Evolutionary conservation across 2,329 filamentous ascomycete species (phyloP).

Genomic region (Rhynchosporium secalis): DNA sequence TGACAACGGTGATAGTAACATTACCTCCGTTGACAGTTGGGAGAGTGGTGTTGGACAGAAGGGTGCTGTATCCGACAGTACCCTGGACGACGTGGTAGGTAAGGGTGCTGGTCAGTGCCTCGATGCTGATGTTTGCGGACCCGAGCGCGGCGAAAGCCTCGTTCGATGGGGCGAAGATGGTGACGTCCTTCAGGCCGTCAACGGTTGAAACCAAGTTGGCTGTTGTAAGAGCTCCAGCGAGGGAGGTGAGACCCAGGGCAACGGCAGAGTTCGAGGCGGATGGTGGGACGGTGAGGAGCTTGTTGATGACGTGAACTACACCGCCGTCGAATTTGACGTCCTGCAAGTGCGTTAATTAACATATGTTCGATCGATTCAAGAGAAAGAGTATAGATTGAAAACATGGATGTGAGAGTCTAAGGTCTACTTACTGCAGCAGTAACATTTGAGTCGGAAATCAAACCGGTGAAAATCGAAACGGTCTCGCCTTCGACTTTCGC

Average conservation of each 20-base stretch:
- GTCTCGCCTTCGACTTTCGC: slow-evolving; percentile 44
- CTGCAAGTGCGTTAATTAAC: slow-evolving; percentile 32
- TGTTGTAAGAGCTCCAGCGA: slow-evolving; percentile 38
- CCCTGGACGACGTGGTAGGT: slow-evolving; percentile 40
- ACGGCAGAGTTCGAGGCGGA: slow-evolving; percentile 40
- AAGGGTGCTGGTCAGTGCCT: slow-evolving; percentile 34
- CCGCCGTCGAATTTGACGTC: slow-evolving; percentile 52
- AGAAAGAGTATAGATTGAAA: neutral
- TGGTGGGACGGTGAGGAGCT: slow-evolving; percentile 48
- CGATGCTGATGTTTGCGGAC: slow-evolving; percentile 31
- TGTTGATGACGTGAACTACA: slow-evolving; percentile 52
- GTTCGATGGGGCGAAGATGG: slow-evolving; percentile 44
- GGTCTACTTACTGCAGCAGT: slow-evolving; percentile 32
- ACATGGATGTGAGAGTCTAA: neutral
- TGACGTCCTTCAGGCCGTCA: slow-evolving; percentile 50
- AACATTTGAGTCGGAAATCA: slow-evolving; percentile 31
- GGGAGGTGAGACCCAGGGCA: slow-evolving; percentile 41
- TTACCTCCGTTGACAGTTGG: slow-evolving; percentile 34
- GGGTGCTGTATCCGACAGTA: slow-evolving; percentile 35
- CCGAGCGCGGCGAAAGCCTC: slow-evolving; percentile 40
- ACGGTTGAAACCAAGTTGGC: slow-evolving; percentile 42
- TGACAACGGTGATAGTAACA: slow-evolving; percentile 39
- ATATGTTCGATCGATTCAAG: neutral
- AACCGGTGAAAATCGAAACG: slow-evolving; percentile 41
- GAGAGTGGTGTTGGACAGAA: slow-evolving; percentile 35